Conservation (phyloP, 495 filamentous ascomycete genomes). For the Aspergillus funiculosus region DNA sequence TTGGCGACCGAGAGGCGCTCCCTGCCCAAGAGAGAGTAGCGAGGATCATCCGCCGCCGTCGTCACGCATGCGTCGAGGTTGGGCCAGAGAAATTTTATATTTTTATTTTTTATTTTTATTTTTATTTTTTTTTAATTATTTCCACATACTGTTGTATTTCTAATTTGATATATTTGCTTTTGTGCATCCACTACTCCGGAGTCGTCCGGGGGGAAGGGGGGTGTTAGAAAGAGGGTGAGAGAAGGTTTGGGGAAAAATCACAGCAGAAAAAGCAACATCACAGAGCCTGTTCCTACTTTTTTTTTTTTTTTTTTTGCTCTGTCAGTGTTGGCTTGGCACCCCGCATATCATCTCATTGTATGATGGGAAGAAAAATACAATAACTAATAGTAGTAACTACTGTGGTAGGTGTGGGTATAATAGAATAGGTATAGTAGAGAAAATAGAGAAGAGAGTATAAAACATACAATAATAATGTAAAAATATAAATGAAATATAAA, state of each 20-base stretch:
- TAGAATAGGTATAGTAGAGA: too few relatives aligned
- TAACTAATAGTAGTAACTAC: too few relatives aligned
- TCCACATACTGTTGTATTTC: slow-evolving; percentile 1
- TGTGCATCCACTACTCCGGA: slow-evolving; percentile 10
- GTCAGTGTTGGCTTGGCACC: slow-evolving; percentile 31
- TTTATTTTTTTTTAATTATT: slow-evolving; percentile 1
- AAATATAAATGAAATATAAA: too few relatives aligned
- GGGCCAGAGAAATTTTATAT: neutral
- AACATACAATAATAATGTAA: too few relatives aligned
- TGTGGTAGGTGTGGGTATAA: too few relatives aligned
- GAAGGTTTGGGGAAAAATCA: slow-evolving; percentile 7
- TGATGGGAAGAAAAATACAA: too few relatives aligned
- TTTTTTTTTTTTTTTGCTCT: slow-evolving; percentile 19
- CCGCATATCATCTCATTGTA: slow-evolving; percentile 9
- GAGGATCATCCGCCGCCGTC: slow-evolving; percentile 23
- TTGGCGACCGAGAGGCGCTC: slow-evolving; percentile 14
- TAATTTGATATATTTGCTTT: slow-evolving; percentile 9
- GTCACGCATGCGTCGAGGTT: slow-evolving; percentile 16
- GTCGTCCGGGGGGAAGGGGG: slow-evolving; percentile 5
- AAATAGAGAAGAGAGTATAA: too few relatives aligned
- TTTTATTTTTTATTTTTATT: slow-evolving; percentile 5
- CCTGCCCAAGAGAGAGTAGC: slow-evolving; percentile 10
- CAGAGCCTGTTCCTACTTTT: too few relatives aligned
- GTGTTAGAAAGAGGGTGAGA: neutral
- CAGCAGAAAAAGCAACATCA: too few relatives aligned